Base-by-base conservation (phyloP, 176 grass and related monocot species). In the Microstegium vimineum region DNA sequence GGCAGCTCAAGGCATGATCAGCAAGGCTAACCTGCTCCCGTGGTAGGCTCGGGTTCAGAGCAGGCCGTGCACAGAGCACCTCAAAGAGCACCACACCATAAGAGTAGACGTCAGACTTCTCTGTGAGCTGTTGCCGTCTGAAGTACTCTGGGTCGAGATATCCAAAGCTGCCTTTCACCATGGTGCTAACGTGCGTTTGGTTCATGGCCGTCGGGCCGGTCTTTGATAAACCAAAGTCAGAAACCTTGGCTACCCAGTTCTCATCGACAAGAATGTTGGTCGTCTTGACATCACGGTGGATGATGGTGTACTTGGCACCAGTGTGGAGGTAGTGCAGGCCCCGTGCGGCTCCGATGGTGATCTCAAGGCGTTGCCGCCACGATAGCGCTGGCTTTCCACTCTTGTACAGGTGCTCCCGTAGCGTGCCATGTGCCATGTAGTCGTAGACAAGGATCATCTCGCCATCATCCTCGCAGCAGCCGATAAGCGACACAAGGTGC, bases 141-240 rank as follows among this genome's bases (percentile, higher is more conserved):
- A 93, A 96, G 88, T 96, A 96, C 77, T 96, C 90, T 0, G 90
- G 94, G 51, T 96, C 94, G 38, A 96, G 85, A 72, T 96, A 96
- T 20, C 94, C 90, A 16, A 96, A 96, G 89, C 94, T 93, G 4
- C 90, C 94, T 69, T 93, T 96, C 14, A 96, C 94, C 94, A 96
- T 89, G 27, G 94, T 96, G 88, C 94, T 96, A 34, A 96, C 85
- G 67, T 96, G 94, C 32, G 80, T 90, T 59, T 96, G 94, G 88
- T 92, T 95, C 74, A 66, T 71, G 61, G 76, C 76, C 25, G 72
- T 96, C 1, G 94, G 94, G 11, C 94, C 90, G 0, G 94, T 89
- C 73, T 96, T 96, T 30, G 88, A 96, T 1, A 96, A 73, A 0
- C 94, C 94, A 20, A 96, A 96, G 35, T 96, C 94, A 0, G 94